Evolutionary conservation across 2,329 filamentous ascomycete species (phyloP).

Genomic region (Cadophora sp.): DNA sequence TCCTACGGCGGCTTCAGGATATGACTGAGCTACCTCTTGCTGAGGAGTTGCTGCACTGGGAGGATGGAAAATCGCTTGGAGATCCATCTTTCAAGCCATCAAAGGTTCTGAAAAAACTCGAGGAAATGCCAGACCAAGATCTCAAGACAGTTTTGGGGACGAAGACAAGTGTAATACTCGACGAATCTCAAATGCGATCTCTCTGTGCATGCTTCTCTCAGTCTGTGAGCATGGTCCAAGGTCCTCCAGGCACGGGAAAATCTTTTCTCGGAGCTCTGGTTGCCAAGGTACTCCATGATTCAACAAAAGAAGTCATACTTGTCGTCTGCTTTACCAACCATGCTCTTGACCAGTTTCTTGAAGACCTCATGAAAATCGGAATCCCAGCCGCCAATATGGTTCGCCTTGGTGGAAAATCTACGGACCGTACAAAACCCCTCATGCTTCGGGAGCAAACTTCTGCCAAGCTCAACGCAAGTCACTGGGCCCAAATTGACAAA

Average conservation of each 20-base stretch:
- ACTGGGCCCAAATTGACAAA: conserved; percentile 52
- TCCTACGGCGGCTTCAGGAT: conserved; percentile 64
- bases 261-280: conserved; percentile 74
- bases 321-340: conserved; percentile 75
- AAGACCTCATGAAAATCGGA: conserved; percentile 67
- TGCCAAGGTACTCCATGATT: conserved; percentile 60
- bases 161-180: conserved; percentile 49
- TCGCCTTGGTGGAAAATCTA: conserved; percentile 68
- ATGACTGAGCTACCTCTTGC: conserved; percentile 63
- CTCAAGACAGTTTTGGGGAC: conserved; percentile 45
- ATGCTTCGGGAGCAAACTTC: conserved; percentile 52
- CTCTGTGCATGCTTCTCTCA: conserved; percentile 60
- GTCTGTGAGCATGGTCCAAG: conserved; percentile 69
- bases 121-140: conserved; percentile 36
- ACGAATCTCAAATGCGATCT: conserved; percentile 62
- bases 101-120: conserved; percentile 41
- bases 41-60: conserved; percentile 55
- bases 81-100: conserved; percentile 33
- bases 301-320: conserved; percentile 60
- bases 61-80: conserved; percentile 27
- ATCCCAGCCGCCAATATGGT: conserved; percentile 59
- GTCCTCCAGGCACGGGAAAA: conserved; percentile 78
- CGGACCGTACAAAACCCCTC: conserved; percentile 54
- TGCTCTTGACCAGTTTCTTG: conserved; percentile 69
- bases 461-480: conserved; percentile 43